Evolutionary conservation across 2,329 filamentous ascomycete species (phyloP).

Genomic region (Botrytis squamosa): DNA sequence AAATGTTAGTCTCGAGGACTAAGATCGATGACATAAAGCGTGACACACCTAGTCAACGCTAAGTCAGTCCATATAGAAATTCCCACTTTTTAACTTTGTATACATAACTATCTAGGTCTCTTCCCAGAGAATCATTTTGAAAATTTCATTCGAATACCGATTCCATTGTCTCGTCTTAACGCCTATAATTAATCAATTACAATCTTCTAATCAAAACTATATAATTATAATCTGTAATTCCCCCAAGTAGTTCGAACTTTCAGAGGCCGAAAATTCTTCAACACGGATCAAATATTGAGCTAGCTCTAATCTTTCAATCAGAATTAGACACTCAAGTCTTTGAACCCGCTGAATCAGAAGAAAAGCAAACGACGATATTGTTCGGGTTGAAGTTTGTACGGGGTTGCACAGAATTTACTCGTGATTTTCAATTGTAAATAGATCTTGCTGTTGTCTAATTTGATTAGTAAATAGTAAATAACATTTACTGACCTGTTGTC

Average conservation of each 20-base stretch:
- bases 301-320: not conserved
- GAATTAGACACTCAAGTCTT: not conserved
- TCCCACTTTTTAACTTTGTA: not conserved
- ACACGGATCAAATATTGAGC: not conserved
- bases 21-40: no score
- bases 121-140: no score
- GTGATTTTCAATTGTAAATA: no score
- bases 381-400: no score
- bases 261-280: not conserved
- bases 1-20: no score
- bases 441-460: no score
- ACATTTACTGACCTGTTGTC: no score
- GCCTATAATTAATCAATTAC: not conserved
- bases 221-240: not conserved
- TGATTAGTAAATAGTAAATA: no score
- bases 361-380: no score
- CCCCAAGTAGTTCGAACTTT: not conserved
- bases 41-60: no score
- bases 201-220: not conserved
- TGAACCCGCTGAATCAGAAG: not conserved
- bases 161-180: not conserved
- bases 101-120: not conserved
- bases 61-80: not conserved
- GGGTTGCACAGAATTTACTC: no score
- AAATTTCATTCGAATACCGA: not conserved